Conservation (phyloP, 78 protist genomes). For the Protostelium mycophagum region DNA sequence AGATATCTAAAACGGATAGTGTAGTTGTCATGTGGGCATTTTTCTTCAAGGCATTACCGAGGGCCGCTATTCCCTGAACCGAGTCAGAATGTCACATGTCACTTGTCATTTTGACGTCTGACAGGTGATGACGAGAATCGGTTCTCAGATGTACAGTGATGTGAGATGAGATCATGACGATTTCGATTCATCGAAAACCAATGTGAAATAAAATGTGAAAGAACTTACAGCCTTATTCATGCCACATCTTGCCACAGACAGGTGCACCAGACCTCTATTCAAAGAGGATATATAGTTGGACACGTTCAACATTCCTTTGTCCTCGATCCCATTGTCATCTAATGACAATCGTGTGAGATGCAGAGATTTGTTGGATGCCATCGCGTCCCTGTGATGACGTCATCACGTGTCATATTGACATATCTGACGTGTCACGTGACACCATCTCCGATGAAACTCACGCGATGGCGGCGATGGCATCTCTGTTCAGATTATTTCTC, state of each 20-base stretch:
- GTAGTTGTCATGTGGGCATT: slow-evolving; percentile 58
- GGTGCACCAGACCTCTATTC: not conserved
- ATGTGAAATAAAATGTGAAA: not conserved
- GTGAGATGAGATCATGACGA: not conserved
- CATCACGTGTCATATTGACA: slow-evolving; percentile 41
- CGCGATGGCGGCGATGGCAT: slow-evolving; percentile 25
- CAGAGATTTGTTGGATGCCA: slow-evolving; percentile 40
- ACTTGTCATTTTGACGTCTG: slow-evolving; percentile 28
- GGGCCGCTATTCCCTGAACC: slow-evolving; percentile 10
- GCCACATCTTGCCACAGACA: not conserved
- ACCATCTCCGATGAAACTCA: not conserved
- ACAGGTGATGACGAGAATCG: slow-evolving; percentile 9
- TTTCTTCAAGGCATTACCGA: slow-evolving; percentile 46
- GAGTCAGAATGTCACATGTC: slow-evolving; percentile 15
- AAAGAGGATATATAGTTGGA: slow-evolving; percentile 36
- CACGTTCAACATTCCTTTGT: slow-evolving; percentile 34
- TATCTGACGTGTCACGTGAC: no score
- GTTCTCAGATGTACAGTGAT: not conserved
- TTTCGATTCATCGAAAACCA: no score
- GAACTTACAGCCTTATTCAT: not conserved
- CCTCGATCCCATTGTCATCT: slow-evolving; percentile 54
- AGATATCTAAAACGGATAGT: slow-evolving; percentile 34
- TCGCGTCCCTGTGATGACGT: slow-evolving; percentile 21
- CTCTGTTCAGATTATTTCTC: slow-evolving; percentile 23
- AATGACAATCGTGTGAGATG: slow-evolving; percentile 33